Conservation (phyloP, 1,284 basidiomycete species). For the Meripilus lineatus region DNA sequence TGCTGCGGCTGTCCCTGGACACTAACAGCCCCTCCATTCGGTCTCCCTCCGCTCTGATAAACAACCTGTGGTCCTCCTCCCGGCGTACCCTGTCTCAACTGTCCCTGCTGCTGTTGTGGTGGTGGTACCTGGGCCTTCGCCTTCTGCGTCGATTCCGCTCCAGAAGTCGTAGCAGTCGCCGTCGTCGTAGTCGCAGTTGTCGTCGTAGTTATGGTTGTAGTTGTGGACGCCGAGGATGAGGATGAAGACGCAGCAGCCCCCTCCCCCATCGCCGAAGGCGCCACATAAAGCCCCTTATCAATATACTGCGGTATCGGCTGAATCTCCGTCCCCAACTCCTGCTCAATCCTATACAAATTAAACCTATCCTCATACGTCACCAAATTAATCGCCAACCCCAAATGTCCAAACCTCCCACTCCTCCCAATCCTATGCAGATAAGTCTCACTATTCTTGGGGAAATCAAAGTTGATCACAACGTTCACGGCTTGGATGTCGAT, state of each 20-base stretch:
- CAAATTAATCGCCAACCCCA: constrained; percentile 95
- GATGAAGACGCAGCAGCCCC: constrained; percentile 17
- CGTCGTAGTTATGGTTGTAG: constrained; percentile 12
- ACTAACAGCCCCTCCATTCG: too few relatives aligned
- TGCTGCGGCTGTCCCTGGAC: constrained; percentile 13
- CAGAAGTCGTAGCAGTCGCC: constrained; percentile 10
- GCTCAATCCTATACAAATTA: constrained; percentile 97
- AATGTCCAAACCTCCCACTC: constrained; percentile 94
- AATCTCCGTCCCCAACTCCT: constrained; percentile 98
- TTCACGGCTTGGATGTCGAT: constrained; percentile 99
- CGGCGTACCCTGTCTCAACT: background rate
- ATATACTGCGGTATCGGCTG: constrained; percentile 91
- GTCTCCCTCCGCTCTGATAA: too few relatives aligned
- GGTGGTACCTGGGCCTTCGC: background rate
- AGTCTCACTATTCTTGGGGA: constrained; percentile 98
- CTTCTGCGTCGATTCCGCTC: too few relatives aligned
- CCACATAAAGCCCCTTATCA: constrained; percentile 91
- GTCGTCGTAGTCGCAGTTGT: constrained; percentile 15
- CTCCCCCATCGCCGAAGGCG: constrained; percentile 55
- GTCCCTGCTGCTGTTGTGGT: constrained; percentile 12
- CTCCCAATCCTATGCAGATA: constrained; percentile 98
- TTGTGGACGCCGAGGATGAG: constrained; percentile 4
- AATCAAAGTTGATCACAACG: constrained; percentile 99
- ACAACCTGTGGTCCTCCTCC: constrained; percentile 9
- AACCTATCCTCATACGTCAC: constrained; percentile 97